phyloP scores from a whole-genome alignment of 495 filamentous ascomycete genomes.

The Monascus purpureus region DNA sequence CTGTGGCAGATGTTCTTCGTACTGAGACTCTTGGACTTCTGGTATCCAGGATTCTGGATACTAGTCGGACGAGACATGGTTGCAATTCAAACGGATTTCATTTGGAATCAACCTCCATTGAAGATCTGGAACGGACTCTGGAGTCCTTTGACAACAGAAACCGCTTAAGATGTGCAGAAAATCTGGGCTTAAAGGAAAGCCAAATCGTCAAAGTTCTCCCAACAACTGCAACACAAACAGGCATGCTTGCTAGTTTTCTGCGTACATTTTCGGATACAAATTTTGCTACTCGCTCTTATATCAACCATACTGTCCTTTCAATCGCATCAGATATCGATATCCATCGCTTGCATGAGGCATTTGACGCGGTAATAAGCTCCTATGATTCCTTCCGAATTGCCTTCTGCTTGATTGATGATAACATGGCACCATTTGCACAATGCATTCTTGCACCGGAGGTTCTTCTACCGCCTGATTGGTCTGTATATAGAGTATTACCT shows the following conservation, averaged over 20 bases:
- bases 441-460: conserved; percentile 12
- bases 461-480: conserved; percentile 24
- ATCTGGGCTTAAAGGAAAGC: conserved; percentile 23
- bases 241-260: conserved; percentile 53
- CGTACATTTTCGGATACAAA: conserved; percentile 13
- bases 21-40: conserved; percentile 13
- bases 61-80: not conserved
- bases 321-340: conserved; percentile 27
- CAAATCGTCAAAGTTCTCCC: conserved; percentile 52
- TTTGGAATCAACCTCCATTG: no score
- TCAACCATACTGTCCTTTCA: conserved; percentile 46
- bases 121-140: not conserved
- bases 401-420: conserved; percentile 52
- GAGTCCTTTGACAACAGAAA: conserved; percentile 5
- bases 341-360: conserved; percentile 31
- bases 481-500: conserved; percentile 8
- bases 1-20: conserved; percentile 10
- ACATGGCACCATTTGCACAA: conserved; percentile 52
- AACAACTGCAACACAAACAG: conserved; percentile 61
- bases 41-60: conserved; percentile 12
- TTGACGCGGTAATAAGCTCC: conserved; percentile 24
- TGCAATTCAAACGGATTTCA: not conserved
- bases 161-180: conserved; percentile 18
- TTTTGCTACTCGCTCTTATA: conserved; percentile 39
- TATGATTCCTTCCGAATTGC: conserved; percentile 47